These are phyloP conservation scores for Cladosporium austrohemisphaericum DNA, from an alignment of 2,329 filamentous ascomycete species.

Conservation along the genomic window DNA sequence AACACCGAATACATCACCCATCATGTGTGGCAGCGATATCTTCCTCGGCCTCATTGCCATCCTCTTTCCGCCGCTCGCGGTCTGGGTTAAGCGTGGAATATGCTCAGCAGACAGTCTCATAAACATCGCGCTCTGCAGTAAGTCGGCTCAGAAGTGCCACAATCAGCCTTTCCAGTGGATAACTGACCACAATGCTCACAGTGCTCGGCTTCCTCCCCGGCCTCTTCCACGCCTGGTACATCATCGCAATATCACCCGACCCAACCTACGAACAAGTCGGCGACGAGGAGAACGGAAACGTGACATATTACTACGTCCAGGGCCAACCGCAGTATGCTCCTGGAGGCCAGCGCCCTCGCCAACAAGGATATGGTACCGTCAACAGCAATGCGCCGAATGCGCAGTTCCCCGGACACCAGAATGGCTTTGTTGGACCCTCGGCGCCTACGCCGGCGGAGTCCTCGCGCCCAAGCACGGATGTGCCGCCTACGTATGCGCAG, in stretches of 20 bases:
- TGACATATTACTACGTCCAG: constrained; percentile 71
- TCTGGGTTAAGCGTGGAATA: constrained; percentile 95
- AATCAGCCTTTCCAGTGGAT: too few species aligned
- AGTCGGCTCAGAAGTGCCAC: constrained; percentile 14
- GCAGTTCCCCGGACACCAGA: constrained; percentile 42
- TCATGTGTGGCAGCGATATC: constrained; percentile 58
- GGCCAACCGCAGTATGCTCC: constrained; percentile 28
- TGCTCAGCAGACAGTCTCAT: constrained; percentile 91
- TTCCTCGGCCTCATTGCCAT: constrained; percentile 59
- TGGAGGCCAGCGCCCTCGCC: constrained; percentile 22
- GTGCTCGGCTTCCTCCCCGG: constrained; percentile 62
- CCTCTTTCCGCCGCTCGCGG: constrained; percentile 58
- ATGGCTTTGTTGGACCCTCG: constrained; percentile 34
- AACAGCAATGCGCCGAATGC: constrained; percentile 31
- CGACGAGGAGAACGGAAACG: constrained; percentile 54
- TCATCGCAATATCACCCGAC: constrained; percentile 87
- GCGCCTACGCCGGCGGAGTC: constrained; percentile 38
- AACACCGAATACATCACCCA: constrained; percentile 19
- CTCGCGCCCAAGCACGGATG: constrained; percentile 40
- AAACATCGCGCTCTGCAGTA: constrained; percentile 80
- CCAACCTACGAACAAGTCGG: constrained; percentile 61
- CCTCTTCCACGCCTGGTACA: constrained; percentile 95
- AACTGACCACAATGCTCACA: constrained; percentile 6
- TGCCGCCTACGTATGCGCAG: constrained; percentile 84
- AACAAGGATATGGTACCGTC: constrained; percentile 41